Evolutionary conservation across 306 rosid genomes (phyloP).

Genomic region (Gynostemma pentaphyllum): DNA sequence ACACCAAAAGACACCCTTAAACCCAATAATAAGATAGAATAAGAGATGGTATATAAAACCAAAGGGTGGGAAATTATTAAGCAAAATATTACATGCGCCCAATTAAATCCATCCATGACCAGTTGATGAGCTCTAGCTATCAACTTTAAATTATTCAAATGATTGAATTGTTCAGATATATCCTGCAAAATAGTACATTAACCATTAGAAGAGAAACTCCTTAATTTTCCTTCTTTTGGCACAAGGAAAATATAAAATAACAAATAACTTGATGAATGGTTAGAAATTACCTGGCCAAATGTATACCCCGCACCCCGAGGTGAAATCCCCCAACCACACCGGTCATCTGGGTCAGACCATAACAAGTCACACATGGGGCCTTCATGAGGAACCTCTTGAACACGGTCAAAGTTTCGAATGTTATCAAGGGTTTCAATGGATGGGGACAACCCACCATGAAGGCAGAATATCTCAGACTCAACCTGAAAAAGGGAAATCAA

Average conservation of each 20-base stretch:
- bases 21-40: background rate
- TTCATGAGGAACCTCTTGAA: slow-evolving; percentile 99
- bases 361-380: slow-evolving; percentile 99
- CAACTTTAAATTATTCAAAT: slow-evolving; percentile 81
- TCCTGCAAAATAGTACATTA: slow-evolving; percentile 41
- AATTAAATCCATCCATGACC: slow-evolving; percentile 99
- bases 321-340: slow-evolving; percentile 99
- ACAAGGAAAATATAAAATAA: background rate
- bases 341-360: slow-evolving; percentile 99
- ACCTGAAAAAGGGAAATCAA: slow-evolving; percentile 37
- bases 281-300: slow-evolving; percentile 77
- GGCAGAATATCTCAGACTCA: slow-evolving; percentile 94
- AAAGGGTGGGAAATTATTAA: background rate
- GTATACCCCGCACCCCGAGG: slow-evolving; percentile 99
- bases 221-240: background rate
- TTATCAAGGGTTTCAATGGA: slow-evolving; percentile 96
- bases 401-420: slow-evolving; percentile 93
- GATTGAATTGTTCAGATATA: slow-evolving; percentile 97
- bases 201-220: background rate
- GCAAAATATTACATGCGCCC: slow-evolving; percentile 78
- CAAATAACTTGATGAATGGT: background rate
- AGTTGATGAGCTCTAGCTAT: slow-evolving; percentile 99
- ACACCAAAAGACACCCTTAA: slow-evolving; percentile 7
- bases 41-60: background rate
- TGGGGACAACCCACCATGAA: slow-evolving; percentile 97